Evolutionary conservation across 2,329 filamentous ascomycete species (phyloP), one percentile per base, ranked within the genome.

Genomic region (Pestalotiopsis fici): DNA sequence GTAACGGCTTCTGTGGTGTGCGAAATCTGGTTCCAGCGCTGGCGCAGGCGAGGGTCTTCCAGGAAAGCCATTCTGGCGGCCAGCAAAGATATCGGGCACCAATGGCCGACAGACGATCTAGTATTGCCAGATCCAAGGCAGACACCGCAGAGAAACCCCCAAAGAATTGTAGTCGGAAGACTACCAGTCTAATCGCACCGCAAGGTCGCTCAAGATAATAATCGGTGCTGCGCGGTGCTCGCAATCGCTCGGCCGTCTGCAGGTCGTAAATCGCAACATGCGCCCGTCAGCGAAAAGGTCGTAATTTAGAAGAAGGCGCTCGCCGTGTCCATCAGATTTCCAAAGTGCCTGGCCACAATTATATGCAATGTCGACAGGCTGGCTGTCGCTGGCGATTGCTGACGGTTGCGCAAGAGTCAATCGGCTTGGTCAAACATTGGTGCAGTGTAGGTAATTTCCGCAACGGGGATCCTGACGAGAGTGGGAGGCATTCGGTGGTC

Each of bases 1-100:
- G 97, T 97, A 59, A 93, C 94, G 37, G 92, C 88, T 80, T 98
- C 95, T 80, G 97, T 90, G 75, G 95, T 97, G 73, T 96, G 92
- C 6, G 93, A 91, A 78, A 98, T 91, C 77, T 96, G 93, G 78
- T 98, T 97, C 88, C 97, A 93, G 74, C 93, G 94, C 80, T 97
- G 94, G 72, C 95, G 93, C 79, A 97, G 90, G 75, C 95, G 93
- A 69, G 95, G 95, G 80, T 98, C 95, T 76, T 91, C 88, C 71
- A 91, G 83, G 72, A 91, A 89, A 65, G 86, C 82, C 87, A 89
- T 89, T 56, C 4, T 13, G 63, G 60, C 61, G 67, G 23, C 59
- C 62, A n/a, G 64, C 43, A 18, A 23, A n/a, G 9, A 50, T 50
- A 63, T 47, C 55, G 28, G 11, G 28, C 21, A 54, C 31, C 23